These are phyloP conservation scores for Hagleromyces aurorensis DNA, from an alignment of 805 yeast species.

Conservation along the genomic window DNA sequence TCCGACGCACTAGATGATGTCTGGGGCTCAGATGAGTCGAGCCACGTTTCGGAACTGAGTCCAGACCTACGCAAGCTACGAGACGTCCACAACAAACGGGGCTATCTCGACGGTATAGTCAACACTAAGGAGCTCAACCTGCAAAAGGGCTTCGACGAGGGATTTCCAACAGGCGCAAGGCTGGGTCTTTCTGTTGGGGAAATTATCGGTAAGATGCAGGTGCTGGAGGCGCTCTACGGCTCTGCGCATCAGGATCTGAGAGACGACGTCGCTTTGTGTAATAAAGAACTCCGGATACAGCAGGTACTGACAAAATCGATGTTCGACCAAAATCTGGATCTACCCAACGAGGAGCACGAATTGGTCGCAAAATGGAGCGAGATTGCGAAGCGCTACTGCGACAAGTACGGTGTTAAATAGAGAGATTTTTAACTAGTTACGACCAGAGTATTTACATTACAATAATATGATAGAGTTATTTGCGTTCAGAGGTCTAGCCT, in stretches of 20 bases:
- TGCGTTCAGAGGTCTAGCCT: no score
- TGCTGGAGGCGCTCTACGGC: conserved; percentile 17
- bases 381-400: conserved; percentile 12
- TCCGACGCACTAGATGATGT: conserved; percentile 15
- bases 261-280: conserved; percentile 33
- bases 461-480: no score
- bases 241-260: conserved; percentile 12
- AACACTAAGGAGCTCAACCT: conserved; percentile 57
- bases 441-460: no score
- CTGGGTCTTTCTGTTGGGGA: conserved; percentile 62
- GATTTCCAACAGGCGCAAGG: conserved; percentile 67
- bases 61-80: conserved; percentile 36
- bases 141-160: conserved; percentile 76
- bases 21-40: conserved; percentile 19
- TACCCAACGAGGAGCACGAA: conserved; percentile 30
- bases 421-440: no score
- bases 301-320: conserved; percentile 46
- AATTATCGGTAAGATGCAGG: conserved; percentile 48
- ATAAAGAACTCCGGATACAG: conserved; percentile 49
- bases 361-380: conserved; percentile 41
- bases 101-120: conserved; percentile 75
- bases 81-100: conserved; percentile 66
- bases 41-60: conserved; percentile 5
- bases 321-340: conserved; percentile 44
- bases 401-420: conserved; percentile 11